Percentiles rank a stretch among this genome's conserved stretches.
These are phyloP conservation scores for Globisporangium paddicum DNA, from an alignment of 352 stramenopile species.

Conservation along the genomic window DNA sequence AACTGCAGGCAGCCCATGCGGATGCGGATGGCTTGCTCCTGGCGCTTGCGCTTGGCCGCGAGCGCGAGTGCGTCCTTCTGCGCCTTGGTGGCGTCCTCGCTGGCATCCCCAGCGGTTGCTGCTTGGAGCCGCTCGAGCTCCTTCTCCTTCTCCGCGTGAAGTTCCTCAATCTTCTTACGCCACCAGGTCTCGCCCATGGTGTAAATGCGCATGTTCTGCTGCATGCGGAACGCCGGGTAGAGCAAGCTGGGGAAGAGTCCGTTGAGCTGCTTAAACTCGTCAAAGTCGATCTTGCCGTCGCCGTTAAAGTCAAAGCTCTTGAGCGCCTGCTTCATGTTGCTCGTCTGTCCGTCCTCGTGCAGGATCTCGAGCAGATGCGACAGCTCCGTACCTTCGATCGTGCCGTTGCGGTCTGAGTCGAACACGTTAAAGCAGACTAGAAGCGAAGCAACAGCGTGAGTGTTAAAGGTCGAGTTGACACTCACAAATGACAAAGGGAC, in stretches of 20 bases:
- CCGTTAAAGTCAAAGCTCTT: slow-evolving; percentile 64
- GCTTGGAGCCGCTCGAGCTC: slow-evolving; percentile 31
- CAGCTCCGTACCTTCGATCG: slow-evolving; percentile 64
- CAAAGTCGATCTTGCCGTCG: slow-evolving; percentile 71
- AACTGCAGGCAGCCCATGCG: slow-evolving; percentile 67
- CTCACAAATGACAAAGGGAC: too few species aligned
- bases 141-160: slow-evolving; percentile 37
- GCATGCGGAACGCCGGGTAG: slow-evolving; percentile 68
- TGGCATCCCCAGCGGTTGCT: slow-evolving; percentile 19
- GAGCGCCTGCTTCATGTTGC: slow-evolving; percentile 65
- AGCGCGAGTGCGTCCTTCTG: slow-evolving; percentile 25
- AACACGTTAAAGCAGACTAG: slow-evolving; percentile 80
- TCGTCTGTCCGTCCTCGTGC: slow-evolving; percentile 54
- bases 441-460: neutral
- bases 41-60: slow-evolving; percentile 39
- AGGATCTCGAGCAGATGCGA: slow-evolving; percentile 61
- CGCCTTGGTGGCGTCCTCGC: slow-evolving; percentile 21
- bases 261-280: slow-evolving; percentile 63
- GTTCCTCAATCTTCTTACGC: slow-evolving; percentile 49
- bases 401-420: slow-evolving; percentile 65
- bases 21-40: slow-evolving; percentile 50
- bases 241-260: slow-evolving; percentile 56
- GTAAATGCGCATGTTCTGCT: slow-evolving; percentile 68
- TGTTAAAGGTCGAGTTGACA: too few species aligned
- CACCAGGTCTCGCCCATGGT: slow-evolving; percentile 65